Evolutionary conservation across 371 early-diverging fungal genomes (phyloP).

Genomic region (Syncephalastrum monosporum): DNA sequence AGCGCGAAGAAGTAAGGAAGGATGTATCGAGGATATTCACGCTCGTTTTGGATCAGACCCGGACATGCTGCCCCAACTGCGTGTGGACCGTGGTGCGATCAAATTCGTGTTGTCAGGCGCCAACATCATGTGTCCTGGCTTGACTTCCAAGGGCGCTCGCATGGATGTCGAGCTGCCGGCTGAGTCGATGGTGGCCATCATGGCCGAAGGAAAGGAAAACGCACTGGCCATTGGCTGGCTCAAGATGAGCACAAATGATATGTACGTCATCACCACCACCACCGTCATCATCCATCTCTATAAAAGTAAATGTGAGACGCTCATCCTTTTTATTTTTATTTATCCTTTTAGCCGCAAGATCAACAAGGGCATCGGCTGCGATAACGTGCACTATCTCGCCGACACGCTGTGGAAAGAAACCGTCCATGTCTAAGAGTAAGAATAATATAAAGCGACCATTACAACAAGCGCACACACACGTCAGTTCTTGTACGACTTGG

Average conservation of each 20-base stretch:
- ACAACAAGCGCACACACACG: no score
- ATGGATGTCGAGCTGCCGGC: slow-evolving; percentile 77
- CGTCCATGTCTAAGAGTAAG: slow-evolving; percentile 23
- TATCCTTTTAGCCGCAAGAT: slow-evolving; percentile 58
- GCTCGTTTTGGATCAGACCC: slow-evolving; percentile 65
- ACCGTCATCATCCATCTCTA: background rate
- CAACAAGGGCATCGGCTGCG: slow-evolving; percentile 93
- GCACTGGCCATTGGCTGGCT: slow-evolving; percentile 88
- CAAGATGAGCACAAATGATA: slow-evolving; percentile 90
- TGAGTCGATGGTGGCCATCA: slow-evolving; percentile 84
- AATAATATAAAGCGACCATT: background rate
- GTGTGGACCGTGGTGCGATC: slow-evolving; percentile 97
- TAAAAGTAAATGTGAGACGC: background rate
- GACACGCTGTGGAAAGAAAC: slow-evolving; percentile 86
- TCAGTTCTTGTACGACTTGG: no score
- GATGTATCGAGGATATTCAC: background rate
- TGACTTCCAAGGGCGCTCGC: slow-evolving; percentile 90
- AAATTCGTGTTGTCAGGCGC: slow-evolving; percentile 96
- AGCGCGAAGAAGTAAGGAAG: slow-evolving; percentile 6
- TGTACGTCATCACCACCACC: slow-evolving; percentile 55
- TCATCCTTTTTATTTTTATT: slow-evolving; percentile 8
- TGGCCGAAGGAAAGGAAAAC: slow-evolving; percentile 96
- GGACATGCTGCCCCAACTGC: slow-evolving; percentile 84
- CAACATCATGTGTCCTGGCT: slow-evolving; percentile 98
- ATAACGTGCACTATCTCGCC: slow-evolving; percentile 83